Base-by-base conservation (phyloP, 2,329 filamentous ascomycete genomes). In the Monosporascus sp. region DNA sequence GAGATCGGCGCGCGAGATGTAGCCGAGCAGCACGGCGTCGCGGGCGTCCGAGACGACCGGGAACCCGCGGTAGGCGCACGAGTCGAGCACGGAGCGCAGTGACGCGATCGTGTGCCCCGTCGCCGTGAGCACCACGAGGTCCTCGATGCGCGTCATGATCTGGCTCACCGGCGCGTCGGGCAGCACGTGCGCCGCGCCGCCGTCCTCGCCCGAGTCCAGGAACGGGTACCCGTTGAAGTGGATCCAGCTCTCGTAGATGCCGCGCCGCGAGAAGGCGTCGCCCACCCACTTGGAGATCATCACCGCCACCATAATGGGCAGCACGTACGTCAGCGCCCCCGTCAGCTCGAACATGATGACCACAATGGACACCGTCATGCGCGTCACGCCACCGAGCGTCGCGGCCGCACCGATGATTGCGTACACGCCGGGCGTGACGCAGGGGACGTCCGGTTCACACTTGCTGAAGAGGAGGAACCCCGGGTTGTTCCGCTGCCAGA, bases 341-440 rank as follows among this genome's bases (percentile, higher is more conserved):
- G 94, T 99, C 52, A 99, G 85, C 74, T 99, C 94, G 66, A 99
- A 99, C 88, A 97, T 97, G 73, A 99, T 99, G 64, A 97, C 94
- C 5, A 99, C 93, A 60, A 99, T 97, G 14, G 92, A 97, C 11
- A 97, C 91, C 0, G 94, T 99, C 85, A 99, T 95, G 60, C 93
- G 84, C 18, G 93, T 97, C 37, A 95, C 90, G 47, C 94, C 94
- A 6, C 89, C 90, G 2, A 99, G 83, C n/a, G 93, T 90, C 4
- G 94, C 92, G 0, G 94, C 93, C 1, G 94, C 94, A 36, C 94
- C 94, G 56, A 99, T 88, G 63, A 99, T 96, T 57, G 94, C 94
- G 67, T 99, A 99, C 1, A 93, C 95, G 15, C 93, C 94, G 0
- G 94, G 93, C 0, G 89, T 97, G 49, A 99, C 85, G 71, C 94